Base-by-base conservation (phyloP, 2,329 filamentous ascomycete species). In the Colletotrichum abscissum region DNA sequence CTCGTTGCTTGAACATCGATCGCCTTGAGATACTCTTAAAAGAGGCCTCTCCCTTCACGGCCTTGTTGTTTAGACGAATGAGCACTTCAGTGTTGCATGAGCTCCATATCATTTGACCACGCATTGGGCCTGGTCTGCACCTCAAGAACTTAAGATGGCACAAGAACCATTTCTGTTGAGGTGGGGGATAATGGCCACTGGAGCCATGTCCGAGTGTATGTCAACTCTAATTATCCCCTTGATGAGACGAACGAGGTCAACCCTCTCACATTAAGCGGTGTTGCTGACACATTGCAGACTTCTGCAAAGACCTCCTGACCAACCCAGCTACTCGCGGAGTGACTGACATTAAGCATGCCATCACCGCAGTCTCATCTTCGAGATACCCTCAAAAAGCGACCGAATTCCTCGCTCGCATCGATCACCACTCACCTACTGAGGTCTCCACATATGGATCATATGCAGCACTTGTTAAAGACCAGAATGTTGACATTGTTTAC, bases 401-500 rank as follows among this genome's bases (percentile, higher is more conserved):
- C n/a, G 94, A 93, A 5, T 93, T 94, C 26, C 96, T 94, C 0
- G 96, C 94, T 4, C 91, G 89, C 52, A 94, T 93, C 58, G 86
- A 88, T 74, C 86, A 90, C 57, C 90, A 92, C 57, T 94, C 94
- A 0, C 91, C 93, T 2, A 84, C 88, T 26, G 86, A 89, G 4
- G 92, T 93, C 69, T 90, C 90, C 76, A 88, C 92, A 4, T 97
- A 97, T 80, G 94, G 93, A 68, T 94, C 92, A 7, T 98, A 98
- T 83, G 88, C 91, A 73, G 93, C 95, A 80, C 89, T 98, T 22
- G 94, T 96, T 19, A 88, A 89, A 63, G 94, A 97, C 80, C 85
- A 92, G 2, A 88, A 94, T 78, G 89, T 97, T 76, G 93, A 97
- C 81, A 94, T 97, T 77, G 84, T 97, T 83, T 98, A 97, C 82